Evolutionary conservation across 2,329 filamentous ascomycete species (phyloP).

Genomic region (Colletotrichum sidae): DNA sequence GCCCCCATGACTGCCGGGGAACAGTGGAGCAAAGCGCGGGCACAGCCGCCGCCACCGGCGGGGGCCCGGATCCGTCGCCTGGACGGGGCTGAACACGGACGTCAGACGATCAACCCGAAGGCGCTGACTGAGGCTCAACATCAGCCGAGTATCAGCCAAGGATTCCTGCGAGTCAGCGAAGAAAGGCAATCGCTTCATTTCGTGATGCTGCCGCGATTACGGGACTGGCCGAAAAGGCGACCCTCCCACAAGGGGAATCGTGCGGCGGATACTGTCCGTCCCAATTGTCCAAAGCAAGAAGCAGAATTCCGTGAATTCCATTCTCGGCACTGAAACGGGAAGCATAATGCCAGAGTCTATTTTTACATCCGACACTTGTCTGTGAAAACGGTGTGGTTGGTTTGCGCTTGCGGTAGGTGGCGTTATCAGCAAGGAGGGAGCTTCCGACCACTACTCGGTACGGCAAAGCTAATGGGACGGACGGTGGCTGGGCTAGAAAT

Average conservation of each 20-base stretch:
- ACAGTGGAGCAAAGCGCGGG: background rate
- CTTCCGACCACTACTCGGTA: slow-evolving; percentile 5
- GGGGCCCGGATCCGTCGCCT: background rate
- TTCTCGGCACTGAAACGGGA: slow-evolving; percentile 18
- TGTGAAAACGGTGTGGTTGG: slow-evolving; percentile 2
- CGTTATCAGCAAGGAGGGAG: slow-evolving; percentile 12
- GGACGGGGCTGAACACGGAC: background rate
- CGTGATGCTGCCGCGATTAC: background rate
- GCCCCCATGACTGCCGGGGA: background rate
- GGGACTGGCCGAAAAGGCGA: background rate
- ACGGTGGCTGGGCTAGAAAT: slow-evolving; percentile 5
- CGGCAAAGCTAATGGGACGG: background rate
- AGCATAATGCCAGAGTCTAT: slow-evolving; percentile 4
- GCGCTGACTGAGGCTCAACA: background rate
- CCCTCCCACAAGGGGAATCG: too few species aligned
- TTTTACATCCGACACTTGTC: slow-evolving; percentile 11
- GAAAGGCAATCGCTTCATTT: background rate
- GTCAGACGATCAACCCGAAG: background rate
- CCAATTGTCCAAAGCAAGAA: background rate
- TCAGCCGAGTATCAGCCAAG: background rate
- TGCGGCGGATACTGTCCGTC: too few species aligned
- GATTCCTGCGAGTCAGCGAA: background rate
- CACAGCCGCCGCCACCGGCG: background rate
- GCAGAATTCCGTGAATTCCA: background rate
- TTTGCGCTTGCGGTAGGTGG: slow-evolving; percentile 15